Evolutionary conservation across 768 basidiomycete species (phyloP), one percentile per base, ranked within the genome.

Genomic region (Russula brevipes): DNA sequence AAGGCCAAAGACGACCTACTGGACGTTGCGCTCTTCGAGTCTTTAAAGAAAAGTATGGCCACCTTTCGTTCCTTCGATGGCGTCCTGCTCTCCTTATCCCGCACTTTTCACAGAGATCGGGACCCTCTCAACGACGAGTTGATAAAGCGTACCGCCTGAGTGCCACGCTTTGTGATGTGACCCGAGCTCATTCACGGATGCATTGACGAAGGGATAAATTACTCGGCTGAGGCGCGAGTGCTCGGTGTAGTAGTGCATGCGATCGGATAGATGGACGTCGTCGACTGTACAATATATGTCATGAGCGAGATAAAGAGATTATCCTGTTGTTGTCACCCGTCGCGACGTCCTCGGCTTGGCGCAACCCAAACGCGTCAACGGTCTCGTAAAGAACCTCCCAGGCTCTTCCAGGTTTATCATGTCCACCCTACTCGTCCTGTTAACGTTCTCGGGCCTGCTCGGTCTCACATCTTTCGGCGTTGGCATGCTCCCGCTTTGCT

Each of bases 401-500:
- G 14, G 17, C 11, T n/a, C 41, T 35, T 19, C 30, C 38, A 24
- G 24, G 24, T 33, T 5, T 33, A 57, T 8, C 33, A 77, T 75
- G 76, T 66, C 70, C 9, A 70, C 72, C 30, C 63, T 83, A 75
- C 64, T 76, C 55, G 55, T 74, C 44, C 73, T 88, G 16, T 63
- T 82, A 35, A 53, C 81, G 12, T 86, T 91, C 86, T 80, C 86
- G 31, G 74, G 77, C 47, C 71, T 85, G 4, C 77, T 92, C 46
- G 89, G 85, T 47, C 77, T 76, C 24, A 77, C 80, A 10, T 86
- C 87, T 1, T 91, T 92, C 68, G 79, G 77, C 24, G 78, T 83
- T 31, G 94, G 93, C 41, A 83, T 88, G 67, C 71, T 89, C 41
- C 95, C 95, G 0, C 73, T 97, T 41, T 85, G 83, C 46, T 81